phyloP scores from a whole-genome alignment of 225 moss, liverwort and hornwort genomes.

The Anthoceros angustus region DNA sequence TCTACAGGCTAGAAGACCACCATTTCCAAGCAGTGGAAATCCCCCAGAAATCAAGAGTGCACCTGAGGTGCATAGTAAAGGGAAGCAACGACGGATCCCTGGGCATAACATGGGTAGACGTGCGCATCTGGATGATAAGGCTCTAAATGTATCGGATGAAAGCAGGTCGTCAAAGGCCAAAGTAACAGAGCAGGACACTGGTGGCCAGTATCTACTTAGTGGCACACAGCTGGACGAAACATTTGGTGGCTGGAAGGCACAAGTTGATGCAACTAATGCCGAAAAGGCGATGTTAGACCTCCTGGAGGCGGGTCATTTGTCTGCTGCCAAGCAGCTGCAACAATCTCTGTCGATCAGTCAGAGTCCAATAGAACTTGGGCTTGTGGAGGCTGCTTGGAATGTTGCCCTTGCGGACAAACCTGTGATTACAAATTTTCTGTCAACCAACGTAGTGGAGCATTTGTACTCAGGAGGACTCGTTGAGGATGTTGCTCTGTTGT shows the following conservation, averaged over 20 bases:
- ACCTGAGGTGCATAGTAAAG: neutral
- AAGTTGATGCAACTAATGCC: conserved; percentile 59
- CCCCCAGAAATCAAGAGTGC: neutral
- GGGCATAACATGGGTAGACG: conserved; percentile 12
- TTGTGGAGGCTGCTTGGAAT: conserved; percentile 70
- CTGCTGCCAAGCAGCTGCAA: conserved; percentile 76
- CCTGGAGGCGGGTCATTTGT: conserved; percentile 87
- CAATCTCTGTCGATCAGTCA: conserved; percentile 56
- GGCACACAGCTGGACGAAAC: conserved; percentile 32
- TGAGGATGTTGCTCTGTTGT: neutral
- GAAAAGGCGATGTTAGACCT: conserved; percentile 73
- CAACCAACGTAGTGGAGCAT: neutral
- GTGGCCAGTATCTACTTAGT: conserved; percentile 14
- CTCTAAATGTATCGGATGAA: too few relatives aligned
- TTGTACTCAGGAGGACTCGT: neutral
- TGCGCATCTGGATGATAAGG: conserved; percentile 25
- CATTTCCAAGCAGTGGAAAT: too few relatives aligned
- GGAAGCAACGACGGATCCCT: conserved; percentile 6
- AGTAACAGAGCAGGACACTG: conserved; percentile 29
- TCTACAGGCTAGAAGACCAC: neutral
- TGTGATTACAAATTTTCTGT: conserved; percentile 1
- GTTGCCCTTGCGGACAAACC: conserved; percentile 54
- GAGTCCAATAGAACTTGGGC: conserved; percentile 70
- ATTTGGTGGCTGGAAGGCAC: conserved; percentile 67
- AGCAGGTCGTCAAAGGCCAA: too few relatives aligned